A percentile compares a stretch with the other conserved stretches of the same genome.
phyloP scores from a whole-genome alignment of 306 rosid genomes.

The Lathyrus oleraceus region DNA sequence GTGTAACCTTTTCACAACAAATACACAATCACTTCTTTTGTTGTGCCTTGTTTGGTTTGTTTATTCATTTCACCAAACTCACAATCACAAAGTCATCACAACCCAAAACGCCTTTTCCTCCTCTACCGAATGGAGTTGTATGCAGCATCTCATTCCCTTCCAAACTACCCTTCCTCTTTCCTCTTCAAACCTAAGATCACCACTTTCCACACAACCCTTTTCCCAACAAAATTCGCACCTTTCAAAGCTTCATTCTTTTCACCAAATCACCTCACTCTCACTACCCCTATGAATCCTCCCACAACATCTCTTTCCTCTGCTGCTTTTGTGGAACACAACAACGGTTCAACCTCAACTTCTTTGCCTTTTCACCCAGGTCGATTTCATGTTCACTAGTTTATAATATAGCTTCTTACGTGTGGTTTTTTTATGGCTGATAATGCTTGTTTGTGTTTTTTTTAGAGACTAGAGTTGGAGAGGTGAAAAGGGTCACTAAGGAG shows the following conservation, averaged over 20 bases:
- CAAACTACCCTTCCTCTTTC: background rate
- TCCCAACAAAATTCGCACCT: background rate
- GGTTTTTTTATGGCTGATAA: background rate
- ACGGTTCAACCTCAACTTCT: slow-evolving; percentile 45
- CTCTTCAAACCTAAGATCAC: background rate
- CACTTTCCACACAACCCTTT: background rate
- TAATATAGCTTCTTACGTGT: background rate
- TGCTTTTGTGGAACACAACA: slow-evolving; percentile 41
- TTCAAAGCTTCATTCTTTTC: slow-evolving; percentile 30
- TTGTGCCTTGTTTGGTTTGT: too few species aligned
- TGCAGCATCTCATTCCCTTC: background rate
- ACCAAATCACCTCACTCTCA: slow-evolving; percentile 29
- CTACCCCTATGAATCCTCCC: slow-evolving; percentile 38
- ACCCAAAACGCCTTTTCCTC: too few species aligned
- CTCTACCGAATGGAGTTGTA: too few species aligned
- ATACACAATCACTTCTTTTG: too few species aligned
- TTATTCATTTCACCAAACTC: too few species aligned
- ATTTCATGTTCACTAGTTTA: background rate
- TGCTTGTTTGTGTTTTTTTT: slow-evolving; percentile 13
- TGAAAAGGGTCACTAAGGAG: slow-evolving; percentile 82
- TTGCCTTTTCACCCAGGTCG: slow-evolving; percentile 46
- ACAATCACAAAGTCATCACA: too few species aligned
- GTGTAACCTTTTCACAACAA: too few species aligned
- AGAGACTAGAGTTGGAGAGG: slow-evolving; percentile 85
- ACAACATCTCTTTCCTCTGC: slow-evolving; percentile 36